A percentile compares a stretch with the other conserved stretches of the same genome.
Evolutionary conservation across 148 eudicot species (phyloP).

Genomic region (Chenopodium berlandieri): DNA sequence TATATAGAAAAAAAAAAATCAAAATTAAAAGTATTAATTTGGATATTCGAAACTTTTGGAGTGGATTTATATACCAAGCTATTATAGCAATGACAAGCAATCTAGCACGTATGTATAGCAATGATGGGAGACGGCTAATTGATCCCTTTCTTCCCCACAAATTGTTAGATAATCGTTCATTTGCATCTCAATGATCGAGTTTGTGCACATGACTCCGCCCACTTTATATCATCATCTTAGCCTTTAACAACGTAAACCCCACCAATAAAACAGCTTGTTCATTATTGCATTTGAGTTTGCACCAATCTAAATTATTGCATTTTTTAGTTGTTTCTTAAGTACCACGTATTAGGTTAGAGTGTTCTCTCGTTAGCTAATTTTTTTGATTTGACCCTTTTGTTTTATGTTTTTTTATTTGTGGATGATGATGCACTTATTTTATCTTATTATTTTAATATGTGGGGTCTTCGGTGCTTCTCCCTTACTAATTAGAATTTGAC

Average conservation of each 20-base stretch:
- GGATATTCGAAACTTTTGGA: too few relatives aligned
- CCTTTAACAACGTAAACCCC: conserved; percentile 23
- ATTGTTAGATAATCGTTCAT: neutral
- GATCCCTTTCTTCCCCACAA: neutral
- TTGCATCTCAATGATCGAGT: neutral
- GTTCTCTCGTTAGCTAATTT: neutral
- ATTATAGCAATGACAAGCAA: neutral
- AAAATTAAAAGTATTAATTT: too few relatives aligned
- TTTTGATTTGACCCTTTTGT: neutral
- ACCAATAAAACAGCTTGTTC: neutral
- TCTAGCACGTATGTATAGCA: too few relatives aligned
- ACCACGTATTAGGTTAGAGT: neutral
- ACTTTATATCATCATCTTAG: conserved; percentile 15
- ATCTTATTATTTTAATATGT: too few relatives aligned
- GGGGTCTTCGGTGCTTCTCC: neutral
- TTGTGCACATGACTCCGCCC: conserved; percentile 22
- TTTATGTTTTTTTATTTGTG: neutral
- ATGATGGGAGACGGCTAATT: neutral
- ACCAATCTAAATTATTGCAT: neutral
- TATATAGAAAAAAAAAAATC: too few relatives aligned
- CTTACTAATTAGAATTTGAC: neutral
- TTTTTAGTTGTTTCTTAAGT: neutral
- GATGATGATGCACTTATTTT: neutral
- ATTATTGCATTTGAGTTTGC: neutral
- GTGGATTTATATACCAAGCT: too few relatives aligned